Evolutionary conservation across 2,329 filamentous ascomycete genomes (phyloP), one percentile per base, ranked within the genome.

Genomic region (Periconia sp.): DNA sequence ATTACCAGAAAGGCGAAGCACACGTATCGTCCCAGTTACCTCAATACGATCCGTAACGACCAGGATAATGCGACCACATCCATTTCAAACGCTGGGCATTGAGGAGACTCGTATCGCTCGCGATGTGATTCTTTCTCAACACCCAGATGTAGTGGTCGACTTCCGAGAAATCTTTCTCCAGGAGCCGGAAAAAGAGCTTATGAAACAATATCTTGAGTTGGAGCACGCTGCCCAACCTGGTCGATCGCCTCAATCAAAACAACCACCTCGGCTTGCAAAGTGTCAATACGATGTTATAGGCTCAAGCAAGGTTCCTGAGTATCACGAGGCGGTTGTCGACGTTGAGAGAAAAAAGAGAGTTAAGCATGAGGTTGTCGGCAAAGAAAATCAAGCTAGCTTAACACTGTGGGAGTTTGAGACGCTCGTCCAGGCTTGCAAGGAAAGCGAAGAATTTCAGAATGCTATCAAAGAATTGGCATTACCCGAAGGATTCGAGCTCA

Each of bases 251-350:
- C 59, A 64, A 2, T 77, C 76, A 2, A 75, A 76, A 14, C 71
- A 76, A 2, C 81, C 81, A 14, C 72, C 77, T 8, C 76, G 82
- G 30, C 62, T 81, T 47, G 83, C 82, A 1, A 75, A 79, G 43
- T 79, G 81, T 33, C 77, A 81, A 58, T 86, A 85, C 71, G 82
- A 82, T 68, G 76, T 85, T 46, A 78, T 84, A 52, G 79, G 81
- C 1, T 62, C 68, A 6, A 79, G 82, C 41, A 79, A 77, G 41
- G 71, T 80, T 7, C 79, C 80, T 6, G 77, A 79, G 49, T 86
- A 83, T 58, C 76, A 81, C 42, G 83, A 86, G 60, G 78, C 81
- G 0, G 65, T 82, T 30, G 73, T 83, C 9, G 79, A 83, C 60
- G 60, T 84, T 14, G 74, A 73, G 11, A 59, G 68, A 8, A 74